Evolutionary conservation across 768 basidiomycete species (phyloP), one percentile per base, ranked within the genome.

Genomic region (Psilocybe subaeruginosa): DNA sequence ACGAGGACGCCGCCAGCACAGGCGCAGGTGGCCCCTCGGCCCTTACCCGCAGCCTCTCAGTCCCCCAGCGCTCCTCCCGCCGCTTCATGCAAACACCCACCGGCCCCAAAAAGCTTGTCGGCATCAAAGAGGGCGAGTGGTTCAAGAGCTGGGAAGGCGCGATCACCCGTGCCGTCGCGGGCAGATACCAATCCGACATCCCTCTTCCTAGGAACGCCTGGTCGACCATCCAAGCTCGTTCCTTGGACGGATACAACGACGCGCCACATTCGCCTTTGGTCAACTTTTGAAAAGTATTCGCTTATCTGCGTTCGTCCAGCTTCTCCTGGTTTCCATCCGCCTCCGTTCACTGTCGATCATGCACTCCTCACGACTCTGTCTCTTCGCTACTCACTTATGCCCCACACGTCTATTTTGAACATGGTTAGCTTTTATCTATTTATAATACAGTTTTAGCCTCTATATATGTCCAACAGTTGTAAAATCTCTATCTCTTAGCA

Each of bases 81-180:
- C 64, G 72, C 16, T 68, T 74, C 53, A 66, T 77, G 60, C 73
- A 64, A 65, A 76, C 74, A 35, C 66, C 67, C 8, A 66, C 61
- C 58, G 82, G 77, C 50, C 72, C 72, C 50, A 77, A 76, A 62
- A 74, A 76, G 67, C 64, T 85, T 8, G 68, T 85, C 1, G 93
- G 92, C 4, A 68, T 85, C 58, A 80, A 80, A 61, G 93, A 94
- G 73, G 89, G 86, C 7, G 84, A 89, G 63, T 95, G 92, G 92
- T 90, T 93, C 71, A 82, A 80, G 70, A 78, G 77, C 56, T 94
- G 93, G 91, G 90, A 93, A 68, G 78, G 77, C 27, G 78, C 85
- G 0, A 91, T 95, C 56, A 77, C 77, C 46, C 79, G 83, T 23
- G 85, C 85, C 0, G 90, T 93, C 2, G 62, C 76, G 4, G 73